These are phyloP conservation scores for Pinus albicaulis DNA, from an alignment of 75 land plant genomes.

Conservation along the genomic window DNA sequence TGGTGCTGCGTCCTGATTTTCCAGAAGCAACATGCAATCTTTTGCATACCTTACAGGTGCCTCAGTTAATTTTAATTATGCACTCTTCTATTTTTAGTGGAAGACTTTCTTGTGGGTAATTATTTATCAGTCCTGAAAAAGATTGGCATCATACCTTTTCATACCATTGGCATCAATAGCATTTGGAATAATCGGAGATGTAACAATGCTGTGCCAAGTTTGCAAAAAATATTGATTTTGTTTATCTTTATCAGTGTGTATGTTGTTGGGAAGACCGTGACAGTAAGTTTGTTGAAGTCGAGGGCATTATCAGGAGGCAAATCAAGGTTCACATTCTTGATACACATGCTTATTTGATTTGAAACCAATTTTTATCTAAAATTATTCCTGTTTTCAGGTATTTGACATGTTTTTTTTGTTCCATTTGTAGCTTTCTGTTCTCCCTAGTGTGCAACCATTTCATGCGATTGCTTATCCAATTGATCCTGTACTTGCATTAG, in stretches of 20 bases:
- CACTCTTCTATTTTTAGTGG: background rate
- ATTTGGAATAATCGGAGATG: no score
- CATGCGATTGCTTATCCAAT: conserved; percentile 99
- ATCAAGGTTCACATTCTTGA: conserved; percentile 57
- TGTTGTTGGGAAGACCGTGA: conserved; percentile 96
- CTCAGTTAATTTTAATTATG: background rate
- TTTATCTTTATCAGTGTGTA: conserved; percentile 56
- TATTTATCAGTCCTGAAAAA: no score
- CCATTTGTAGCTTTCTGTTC: conserved; percentile 19
- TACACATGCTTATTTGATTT: no score
- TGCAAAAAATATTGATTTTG: background rate
- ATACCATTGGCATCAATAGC: no score
- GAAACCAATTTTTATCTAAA: background rate
- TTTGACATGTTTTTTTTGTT: background rate
- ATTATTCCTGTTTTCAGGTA: background rate
- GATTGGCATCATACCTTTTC: no score
- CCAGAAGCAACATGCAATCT: conserved; percentile 99
- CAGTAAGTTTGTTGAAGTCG: conserved; percentile 67
- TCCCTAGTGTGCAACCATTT: conserved; percentile 99
- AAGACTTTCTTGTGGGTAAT: no score
- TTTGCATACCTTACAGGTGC: conserved; percentile 95
- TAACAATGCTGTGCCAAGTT: no score
- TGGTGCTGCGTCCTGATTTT: conserved; percentile 83
- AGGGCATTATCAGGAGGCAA: conserved; percentile 77
- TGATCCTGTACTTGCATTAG: conserved; percentile 89